These are phyloP conservation scores for Solanum peruvianum DNA, from an alignment of 257 asterid species.

Conservation along the genomic window DNA sequence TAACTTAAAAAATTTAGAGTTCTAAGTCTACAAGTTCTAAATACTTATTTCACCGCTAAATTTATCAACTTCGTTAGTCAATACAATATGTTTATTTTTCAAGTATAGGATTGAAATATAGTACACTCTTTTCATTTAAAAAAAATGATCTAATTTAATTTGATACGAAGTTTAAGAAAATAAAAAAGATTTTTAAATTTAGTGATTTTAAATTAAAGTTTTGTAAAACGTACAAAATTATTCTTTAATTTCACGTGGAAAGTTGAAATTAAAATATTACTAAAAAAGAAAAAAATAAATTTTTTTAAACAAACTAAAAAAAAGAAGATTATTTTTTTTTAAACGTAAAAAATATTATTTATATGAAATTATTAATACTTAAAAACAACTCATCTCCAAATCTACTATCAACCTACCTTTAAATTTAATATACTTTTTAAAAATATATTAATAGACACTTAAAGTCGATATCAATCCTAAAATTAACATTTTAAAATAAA, in stretches of 20 bases:
- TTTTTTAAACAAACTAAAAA: too few species aligned
- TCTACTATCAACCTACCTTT: background rate
- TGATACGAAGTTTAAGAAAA: rapidly evolving
- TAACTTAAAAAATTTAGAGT: background rate
- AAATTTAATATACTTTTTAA: background rate
- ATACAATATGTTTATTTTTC: background rate
- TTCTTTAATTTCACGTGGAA: too few species aligned
- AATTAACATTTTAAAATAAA: background rate
- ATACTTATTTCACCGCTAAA: background rate
- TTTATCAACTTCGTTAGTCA: background rate
- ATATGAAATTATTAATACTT: too few species aligned
- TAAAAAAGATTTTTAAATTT: rapidly evolving
- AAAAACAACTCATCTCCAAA: too few species aligned
- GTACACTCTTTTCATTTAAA: too few species aligned
- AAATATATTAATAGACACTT: background rate
- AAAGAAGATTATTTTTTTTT: rapidly evolving
- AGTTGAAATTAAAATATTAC: too few species aligned
- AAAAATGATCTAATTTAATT: too few species aligned
- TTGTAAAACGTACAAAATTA: rapidly evolving
- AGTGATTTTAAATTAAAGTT: rapidly evolving
- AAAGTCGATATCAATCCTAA: background rate
- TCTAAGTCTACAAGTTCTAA: background rate
- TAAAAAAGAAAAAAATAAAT: too few species aligned
- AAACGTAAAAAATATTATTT: too few species aligned
- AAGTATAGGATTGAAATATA: too few species aligned